phyloP scores from a whole-genome alignment of 1,139 yeast genomes.

The Kurtzmaniella quercitrusa region DNA sequence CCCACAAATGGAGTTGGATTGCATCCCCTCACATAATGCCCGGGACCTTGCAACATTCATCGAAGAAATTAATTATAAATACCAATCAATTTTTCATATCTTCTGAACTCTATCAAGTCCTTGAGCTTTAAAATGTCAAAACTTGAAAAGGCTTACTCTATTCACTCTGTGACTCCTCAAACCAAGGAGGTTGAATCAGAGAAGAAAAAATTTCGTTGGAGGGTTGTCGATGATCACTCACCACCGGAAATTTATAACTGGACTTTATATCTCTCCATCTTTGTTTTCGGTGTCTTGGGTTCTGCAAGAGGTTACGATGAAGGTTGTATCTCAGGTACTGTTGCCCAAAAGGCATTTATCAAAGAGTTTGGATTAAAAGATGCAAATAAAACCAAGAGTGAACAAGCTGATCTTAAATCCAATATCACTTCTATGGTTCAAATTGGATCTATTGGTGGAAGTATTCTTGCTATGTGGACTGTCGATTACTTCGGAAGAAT shows the following conservation, averaged over 20 bases:
- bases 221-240: conserved; percentile 31
- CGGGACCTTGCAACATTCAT: background rate
- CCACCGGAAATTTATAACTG: conserved; percentile 49
- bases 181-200: background rate
- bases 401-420: conserved; percentile 45
- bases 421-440: conserved; percentile 63
- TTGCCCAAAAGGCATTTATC: conserved; percentile 42
- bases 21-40: background rate
- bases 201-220: conserved; percentile 21
- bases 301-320: conserved; percentile 62
- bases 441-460: conserved; percentile 57
- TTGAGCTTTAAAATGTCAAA: background rate
- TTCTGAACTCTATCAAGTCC: background rate
- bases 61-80: background rate
- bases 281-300: conserved; percentile 56
- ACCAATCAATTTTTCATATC: background rate
- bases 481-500: conserved; percentile 56
- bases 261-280: conserved; percentile 43
- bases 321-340: conserved; percentile 47
- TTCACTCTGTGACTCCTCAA: background rate
- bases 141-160: conserved; percentile 1
- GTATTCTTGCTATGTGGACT: conserved; percentile 45
- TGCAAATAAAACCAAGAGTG: conserved; percentile 25
- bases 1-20: background rate
- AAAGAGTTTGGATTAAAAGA: conserved; percentile 45